These are phyloP conservation scores for Apiospora sp. DNA, from an alignment of 2,329 filamentous ascomycete species.

Conservation along the genomic window DNA sequence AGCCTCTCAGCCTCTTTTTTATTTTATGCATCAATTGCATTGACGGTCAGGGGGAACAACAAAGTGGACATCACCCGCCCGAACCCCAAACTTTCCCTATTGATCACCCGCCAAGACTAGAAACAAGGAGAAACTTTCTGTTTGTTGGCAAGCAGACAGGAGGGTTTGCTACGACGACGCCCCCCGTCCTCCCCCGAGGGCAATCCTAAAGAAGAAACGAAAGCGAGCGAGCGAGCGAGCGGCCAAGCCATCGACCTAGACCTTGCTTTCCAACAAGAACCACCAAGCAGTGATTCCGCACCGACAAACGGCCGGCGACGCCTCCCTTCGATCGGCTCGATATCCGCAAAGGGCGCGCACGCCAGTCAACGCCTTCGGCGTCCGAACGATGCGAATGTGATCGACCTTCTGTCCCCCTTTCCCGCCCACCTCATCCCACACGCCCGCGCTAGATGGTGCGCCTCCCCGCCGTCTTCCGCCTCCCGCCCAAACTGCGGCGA, in stretches of 20 bases:
- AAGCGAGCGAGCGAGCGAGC: neutral
- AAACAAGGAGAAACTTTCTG: constrained; percentile 13
- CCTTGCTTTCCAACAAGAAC: neutral
- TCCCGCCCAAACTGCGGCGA: constrained; percentile 64
- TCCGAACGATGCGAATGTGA: constrained; percentile 11
- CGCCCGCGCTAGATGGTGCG: constrained; percentile 39
- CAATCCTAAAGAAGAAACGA: neutral
- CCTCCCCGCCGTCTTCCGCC: constrained; percentile 56
- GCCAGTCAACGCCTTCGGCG: neutral
- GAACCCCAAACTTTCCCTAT: neutral
- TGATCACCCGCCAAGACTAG: neutral
- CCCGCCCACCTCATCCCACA: neutral
- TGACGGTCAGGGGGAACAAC: constrained; percentile 2
- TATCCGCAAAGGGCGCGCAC: neutral
- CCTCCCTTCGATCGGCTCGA: neutral
- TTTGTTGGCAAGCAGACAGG: neutral
- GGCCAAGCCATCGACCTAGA: neutral
- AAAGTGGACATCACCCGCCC: neutral
- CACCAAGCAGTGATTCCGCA: neutral
- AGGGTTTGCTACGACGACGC: neutral
- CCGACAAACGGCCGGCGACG: neutral
- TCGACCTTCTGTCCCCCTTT: neutral
- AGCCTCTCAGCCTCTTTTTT: constrained; percentile 18
- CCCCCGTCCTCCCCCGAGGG: neutral
- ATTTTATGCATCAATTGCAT: neutral